Percentiles rank a stretch among this genome's conserved stretches.
These are phyloP conservation scores for Sanghuangporus weigelae DNA, from an alignment of 1,284 basidiomycete genomes.

Conservation along the genomic window DNA sequence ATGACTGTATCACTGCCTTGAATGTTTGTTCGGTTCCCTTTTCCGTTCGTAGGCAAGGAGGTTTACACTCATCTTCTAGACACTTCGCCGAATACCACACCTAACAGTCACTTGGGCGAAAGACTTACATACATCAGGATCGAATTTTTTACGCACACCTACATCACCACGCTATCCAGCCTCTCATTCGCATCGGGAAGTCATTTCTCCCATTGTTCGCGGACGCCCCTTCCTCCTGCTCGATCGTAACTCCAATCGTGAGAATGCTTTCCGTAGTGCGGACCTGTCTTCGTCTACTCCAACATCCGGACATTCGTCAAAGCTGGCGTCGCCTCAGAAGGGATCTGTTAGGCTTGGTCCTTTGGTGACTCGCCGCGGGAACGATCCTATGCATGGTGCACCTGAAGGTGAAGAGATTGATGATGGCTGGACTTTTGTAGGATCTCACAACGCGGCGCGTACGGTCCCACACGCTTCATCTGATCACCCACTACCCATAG, in stretches of 20 bases:
- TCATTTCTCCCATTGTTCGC: constrained; percentile 3
- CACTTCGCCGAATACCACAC: constrained; percentile 61
- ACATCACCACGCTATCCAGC: constrained; percentile 15
- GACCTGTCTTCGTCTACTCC: not conserved
- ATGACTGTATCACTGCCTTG: constrained; percentile 65
- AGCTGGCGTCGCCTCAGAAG: not conserved
- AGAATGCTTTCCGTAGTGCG: not conserved
- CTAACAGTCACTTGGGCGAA: constrained; percentile 77
- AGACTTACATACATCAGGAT: constrained; percentile 23
- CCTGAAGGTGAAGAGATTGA: constrained; percentile 1
- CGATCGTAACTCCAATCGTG: not conserved
- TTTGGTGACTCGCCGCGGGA: not conserved
- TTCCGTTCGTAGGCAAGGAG: constrained; percentile 15
- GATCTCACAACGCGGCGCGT: constrained; percentile 1
- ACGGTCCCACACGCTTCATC: constrained; percentile 3
- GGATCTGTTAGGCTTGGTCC: not conserved
- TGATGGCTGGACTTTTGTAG: constrained; percentile 14
- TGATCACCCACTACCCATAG: not conserved
- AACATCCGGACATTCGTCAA: constrained; percentile 3
- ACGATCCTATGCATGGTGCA: not conserved
- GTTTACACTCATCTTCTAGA: constrained; percentile 33
- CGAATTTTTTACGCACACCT: constrained; percentile 9
- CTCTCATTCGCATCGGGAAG: not conserved
- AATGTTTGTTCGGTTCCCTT: constrained; percentile 40
- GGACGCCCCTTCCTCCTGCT: constrained; percentile 7